A percentile compares a stretch with the other conserved stretches of the same genome.
Conservation (phyloP, 1,284 basidiomycete species). For the Sanghuangporus baumii region DNA sequence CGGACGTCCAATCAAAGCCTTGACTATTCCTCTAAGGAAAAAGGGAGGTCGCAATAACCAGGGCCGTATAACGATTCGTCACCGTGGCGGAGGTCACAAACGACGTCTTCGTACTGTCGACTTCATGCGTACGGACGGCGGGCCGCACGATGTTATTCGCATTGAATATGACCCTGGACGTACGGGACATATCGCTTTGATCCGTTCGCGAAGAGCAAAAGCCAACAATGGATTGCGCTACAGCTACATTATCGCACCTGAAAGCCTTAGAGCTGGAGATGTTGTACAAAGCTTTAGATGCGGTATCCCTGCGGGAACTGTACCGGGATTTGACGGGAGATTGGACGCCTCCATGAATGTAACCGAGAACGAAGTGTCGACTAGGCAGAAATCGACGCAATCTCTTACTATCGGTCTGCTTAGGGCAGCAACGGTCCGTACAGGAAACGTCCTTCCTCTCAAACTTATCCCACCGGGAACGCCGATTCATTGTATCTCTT, state of each 20-base stretch:
- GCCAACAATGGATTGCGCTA: constrained; percentile 45
- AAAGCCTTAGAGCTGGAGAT: constrained; percentile 86
- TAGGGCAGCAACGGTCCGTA: constrained; percentile 79
- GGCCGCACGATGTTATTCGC: constrained; percentile 84
- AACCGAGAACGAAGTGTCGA: constrained; percentile 16
- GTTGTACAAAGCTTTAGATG: constrained; percentile 83
- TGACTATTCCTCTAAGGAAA: constrained; percentile 80
- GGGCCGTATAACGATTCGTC: constrained; percentile 86
- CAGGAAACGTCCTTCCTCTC: constrained; percentile 92
- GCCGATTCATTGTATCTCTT: constrained; percentile 81
- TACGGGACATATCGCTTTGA: constrained; percentile 89
- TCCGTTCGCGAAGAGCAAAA: constrained; percentile 54
- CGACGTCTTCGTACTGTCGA: constrained; percentile 85
- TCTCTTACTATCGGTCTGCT: constrained; percentile 83
- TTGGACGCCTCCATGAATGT: constrained; percentile 42
- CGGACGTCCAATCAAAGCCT: constrained; percentile 76
- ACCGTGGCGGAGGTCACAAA: constrained; percentile 88
- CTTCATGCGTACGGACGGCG: constrained; percentile 73
- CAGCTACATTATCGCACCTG: constrained; percentile 91
- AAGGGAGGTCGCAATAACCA: constrained; percentile 83
- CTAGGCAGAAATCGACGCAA: constrained; percentile 37
- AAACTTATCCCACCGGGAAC: constrained; percentile 91
- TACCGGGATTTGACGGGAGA: constrained; percentile 55
- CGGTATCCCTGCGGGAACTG: constrained; percentile 73
- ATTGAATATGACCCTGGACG: constrained; percentile 97